A percentile compares a stretch with the other conserved stretches of the same genome.
Evolutionary conservation across 2,329 filamentous ascomycete species (phyloP).

Genomic region (Trichoderma aggressivum): DNA sequence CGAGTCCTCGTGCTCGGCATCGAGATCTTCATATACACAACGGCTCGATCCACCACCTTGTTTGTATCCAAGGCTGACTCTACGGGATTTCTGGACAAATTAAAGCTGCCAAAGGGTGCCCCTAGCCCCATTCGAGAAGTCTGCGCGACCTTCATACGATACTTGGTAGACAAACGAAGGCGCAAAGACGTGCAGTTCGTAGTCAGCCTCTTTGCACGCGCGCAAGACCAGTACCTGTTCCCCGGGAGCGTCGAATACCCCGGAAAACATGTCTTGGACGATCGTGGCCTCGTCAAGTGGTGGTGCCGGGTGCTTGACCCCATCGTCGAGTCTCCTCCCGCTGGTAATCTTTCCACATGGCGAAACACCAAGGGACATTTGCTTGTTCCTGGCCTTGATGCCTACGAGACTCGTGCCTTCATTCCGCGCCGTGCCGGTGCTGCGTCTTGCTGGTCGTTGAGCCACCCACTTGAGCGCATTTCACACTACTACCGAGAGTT

Average conservation of each 20-base stretch:
- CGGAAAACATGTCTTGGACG: constrained; percentile 87
- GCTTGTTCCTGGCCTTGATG: constrained; percentile 81
- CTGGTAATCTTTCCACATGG: constrained; percentile 35
- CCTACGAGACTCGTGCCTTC: constrained; percentile 75
- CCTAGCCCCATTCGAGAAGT: constrained; percentile 73
- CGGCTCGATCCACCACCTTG: constrained; percentile 73
- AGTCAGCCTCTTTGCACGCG: constrained; percentile 85
- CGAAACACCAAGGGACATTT: constrained; percentile 69
- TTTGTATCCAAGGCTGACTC: constrained; percentile 98
- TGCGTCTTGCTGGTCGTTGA: constrained; percentile 63
- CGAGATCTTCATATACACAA: constrained; percentile 85
- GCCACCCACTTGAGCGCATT: constrained; percentile 65
- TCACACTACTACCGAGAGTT: constrained; percentile 60
- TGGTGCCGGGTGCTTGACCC: constrained; percentile 89
- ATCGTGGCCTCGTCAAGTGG: constrained; percentile 87
- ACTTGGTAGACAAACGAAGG: constrained; percentile 65
- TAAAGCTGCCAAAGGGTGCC: constrained; percentile 59
- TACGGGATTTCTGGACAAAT: constrained; percentile 74
- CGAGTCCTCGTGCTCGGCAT: constrained; percentile 73
- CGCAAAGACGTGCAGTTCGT: constrained; percentile 66
- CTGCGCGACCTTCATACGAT: constrained; percentile 70
- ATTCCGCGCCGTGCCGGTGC: constrained; percentile 52
- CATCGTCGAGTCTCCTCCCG: constrained; percentile 53
- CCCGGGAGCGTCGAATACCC: constrained; percentile 82
- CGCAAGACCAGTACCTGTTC: constrained; percentile 92